Evolutionary conservation across 1,284 basidiomycete species (phyloP).

Genomic region (Rhodotorula sp.): DNA sequence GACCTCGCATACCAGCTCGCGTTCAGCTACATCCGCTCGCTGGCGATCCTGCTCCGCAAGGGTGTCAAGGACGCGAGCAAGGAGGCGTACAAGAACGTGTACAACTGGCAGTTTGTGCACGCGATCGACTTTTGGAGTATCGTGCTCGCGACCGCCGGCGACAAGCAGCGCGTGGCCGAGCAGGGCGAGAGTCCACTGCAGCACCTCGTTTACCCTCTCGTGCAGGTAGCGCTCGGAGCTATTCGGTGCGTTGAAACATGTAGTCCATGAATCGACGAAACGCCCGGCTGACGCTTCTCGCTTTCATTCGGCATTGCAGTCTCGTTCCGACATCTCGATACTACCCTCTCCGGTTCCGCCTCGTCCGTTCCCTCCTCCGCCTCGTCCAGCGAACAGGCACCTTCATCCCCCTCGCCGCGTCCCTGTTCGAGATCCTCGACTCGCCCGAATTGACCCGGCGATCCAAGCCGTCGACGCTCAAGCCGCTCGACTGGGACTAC

Average conservation of each 20-base stretch:
- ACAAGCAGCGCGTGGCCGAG: constrained; percentile 59
- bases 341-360: constrained; percentile 75
- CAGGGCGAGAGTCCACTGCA: constrained; percentile 72
- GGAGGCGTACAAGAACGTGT: constrained; percentile 86
- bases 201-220: constrained; percentile 89
- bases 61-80: constrained; percentile 86
- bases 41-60: constrained; percentile 88
- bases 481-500: constrained; percentile 84
- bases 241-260: constrained; percentile 64
- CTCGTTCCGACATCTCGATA: constrained; percentile 78
- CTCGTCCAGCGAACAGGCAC: constrained; percentile 73
- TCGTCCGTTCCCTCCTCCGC: constrained; percentile 69
- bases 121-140: constrained; percentile 95
- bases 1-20: constrained; percentile 85
- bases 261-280: neutral
- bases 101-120: constrained; percentile 98
- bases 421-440: constrained; percentile 80
- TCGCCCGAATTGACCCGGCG: constrained; percentile 70
- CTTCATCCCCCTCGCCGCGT: constrained; percentile 85
- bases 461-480: constrained; percentile 80
- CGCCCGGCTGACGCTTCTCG: constrained; percentile 16
- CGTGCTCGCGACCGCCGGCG: constrained; percentile 79
- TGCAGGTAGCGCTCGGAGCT: constrained; percentile 89
- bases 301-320: constrained; percentile 52
- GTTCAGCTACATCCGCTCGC: constrained; percentile 93